Percentiles rank a stretch among this genome's conserved stretches.
Evolutionary conservation across 1,139 yeast genomes (phyloP).

Genomic region (Pichia sp.): DNA sequence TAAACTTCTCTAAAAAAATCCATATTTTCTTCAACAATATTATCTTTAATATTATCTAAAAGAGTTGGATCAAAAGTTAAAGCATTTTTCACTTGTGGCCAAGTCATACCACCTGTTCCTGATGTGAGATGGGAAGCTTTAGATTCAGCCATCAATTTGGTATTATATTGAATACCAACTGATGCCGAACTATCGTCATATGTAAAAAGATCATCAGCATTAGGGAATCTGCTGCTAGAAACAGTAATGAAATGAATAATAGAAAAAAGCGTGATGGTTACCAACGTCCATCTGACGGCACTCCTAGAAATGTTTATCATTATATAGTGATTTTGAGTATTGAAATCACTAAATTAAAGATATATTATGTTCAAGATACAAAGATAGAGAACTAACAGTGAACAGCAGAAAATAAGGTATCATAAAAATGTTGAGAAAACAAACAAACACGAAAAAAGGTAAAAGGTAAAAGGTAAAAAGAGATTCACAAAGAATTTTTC

Average conservation of each 20-base stretch:
- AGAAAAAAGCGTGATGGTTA: constrained; percentile 10
- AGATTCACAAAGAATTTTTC: too few relatives aligned
- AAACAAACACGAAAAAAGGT: too few relatives aligned
- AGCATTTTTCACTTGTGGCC: constrained; percentile 23
- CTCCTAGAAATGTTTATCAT: too few relatives aligned
- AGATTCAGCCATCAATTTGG: constrained; percentile 23
- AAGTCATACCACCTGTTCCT: constrained; percentile 13
- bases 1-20: constrained; percentile 29
- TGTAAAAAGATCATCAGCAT: constrained; percentile 5
- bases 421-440: too few relatives aligned
- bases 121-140: constrained; percentile 12
- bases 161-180: constrained; percentile 24
- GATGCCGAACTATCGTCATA: constrained; percentile 6
- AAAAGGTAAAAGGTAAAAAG: too few relatives aligned
- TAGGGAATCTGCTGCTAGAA: not conserved
- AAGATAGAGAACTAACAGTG: too few relatives aligned
- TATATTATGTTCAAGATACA: too few relatives aligned
- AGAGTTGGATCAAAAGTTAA: constrained; percentile 21
- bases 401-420: too few relatives aligned
- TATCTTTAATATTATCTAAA: constrained; percentile 22
- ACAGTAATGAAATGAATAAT: constrained; percentile 2
- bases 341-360: too few relatives aligned
- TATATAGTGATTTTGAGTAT: too few relatives aligned
- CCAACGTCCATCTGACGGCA: not conserved
- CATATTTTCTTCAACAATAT: constrained; percentile 28